phyloP scores from a whole-genome alignment of 1,284 basidiomycete species.

The Peniophora sp. region DNA sequence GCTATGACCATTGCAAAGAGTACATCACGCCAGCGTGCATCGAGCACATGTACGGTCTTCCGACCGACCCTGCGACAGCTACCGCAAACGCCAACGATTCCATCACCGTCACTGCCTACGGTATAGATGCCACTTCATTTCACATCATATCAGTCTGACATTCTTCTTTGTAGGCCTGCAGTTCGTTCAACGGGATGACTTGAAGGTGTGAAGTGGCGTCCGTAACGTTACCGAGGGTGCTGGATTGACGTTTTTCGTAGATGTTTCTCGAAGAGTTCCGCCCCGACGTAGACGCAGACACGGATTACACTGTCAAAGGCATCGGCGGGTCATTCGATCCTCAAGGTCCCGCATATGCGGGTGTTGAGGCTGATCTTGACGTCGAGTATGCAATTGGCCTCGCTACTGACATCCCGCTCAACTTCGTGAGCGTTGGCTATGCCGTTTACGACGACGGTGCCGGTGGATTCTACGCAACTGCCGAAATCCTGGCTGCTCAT shows the following conservation, averaged over 20 bases:
- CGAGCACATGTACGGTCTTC: constrained; percentile 23
- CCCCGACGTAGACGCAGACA: neutral
- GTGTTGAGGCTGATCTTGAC: constrained; percentile 8
- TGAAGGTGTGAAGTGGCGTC: neutral
- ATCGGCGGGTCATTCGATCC: constrained; percentile 13
- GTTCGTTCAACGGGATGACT: neutral
- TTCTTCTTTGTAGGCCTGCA: neutral
- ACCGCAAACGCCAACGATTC: neutral
- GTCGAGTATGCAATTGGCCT: constrained; percentile 7
- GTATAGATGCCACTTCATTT: neutral
- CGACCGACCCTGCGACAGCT: constrained; percentile 18
- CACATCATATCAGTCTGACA: neutral
- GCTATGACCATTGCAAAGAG: too few species aligned
- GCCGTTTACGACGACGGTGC: constrained; percentile 11
- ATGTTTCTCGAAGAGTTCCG: neutral
- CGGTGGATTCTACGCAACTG: constrained; percentile 24
- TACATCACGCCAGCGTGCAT: constrained; percentile 20
- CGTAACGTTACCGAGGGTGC: neutral
- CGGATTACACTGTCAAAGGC: neutral
- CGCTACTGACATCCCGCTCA: constrained; percentile 2
- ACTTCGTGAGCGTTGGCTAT: neutral
- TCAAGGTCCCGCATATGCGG: constrained; percentile 8
- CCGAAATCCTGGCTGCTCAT: constrained; percentile 6
- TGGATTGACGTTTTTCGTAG: neutral
- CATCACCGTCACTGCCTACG: neutral